Evolutionary conservation across 1,284 basidiomycete species (phyloP).

Genomic region (Leucoagaricus sp.): DNA sequence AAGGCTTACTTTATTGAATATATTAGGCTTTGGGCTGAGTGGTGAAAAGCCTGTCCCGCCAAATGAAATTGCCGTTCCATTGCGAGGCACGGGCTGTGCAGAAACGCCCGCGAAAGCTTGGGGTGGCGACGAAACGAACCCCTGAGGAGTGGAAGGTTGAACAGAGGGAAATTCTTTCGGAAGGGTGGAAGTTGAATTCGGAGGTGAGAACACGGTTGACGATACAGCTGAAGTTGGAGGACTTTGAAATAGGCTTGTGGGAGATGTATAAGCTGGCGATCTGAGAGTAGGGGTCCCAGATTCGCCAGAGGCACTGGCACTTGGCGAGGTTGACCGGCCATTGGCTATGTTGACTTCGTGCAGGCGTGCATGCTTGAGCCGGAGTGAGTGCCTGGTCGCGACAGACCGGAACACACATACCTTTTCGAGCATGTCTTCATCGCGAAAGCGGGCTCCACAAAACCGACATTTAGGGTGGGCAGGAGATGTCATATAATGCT

Average conservation of each 20-base stretch:
- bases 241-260: background rate
- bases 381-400: background rate
- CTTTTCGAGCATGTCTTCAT: conserved; percentile 15
- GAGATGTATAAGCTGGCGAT: background rate
- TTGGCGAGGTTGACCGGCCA: background rate
- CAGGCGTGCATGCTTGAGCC: background rate
- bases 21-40: conserved; percentile 22
- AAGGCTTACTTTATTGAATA: conserved; percentile 17
- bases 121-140: too few species aligned
- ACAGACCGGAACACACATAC: conserved; percentile 5
- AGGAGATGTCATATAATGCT: conserved; percentile 23
- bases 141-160: conserved; percentile 5
- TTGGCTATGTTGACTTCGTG: background rate
- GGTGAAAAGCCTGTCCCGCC: conserved; percentile 27
- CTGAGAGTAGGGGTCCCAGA: conserved; percentile 8
- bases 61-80: conserved; percentile 2
- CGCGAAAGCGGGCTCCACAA: conserved; percentile 24
- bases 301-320: background rate
- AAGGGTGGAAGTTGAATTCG: background rate
- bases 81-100: background rate
- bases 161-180: background rate
- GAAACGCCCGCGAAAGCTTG: too few species aligned
- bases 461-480: conserved; percentile 30
- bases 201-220: background rate
- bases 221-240: background rate